phyloP scores from a whole-genome alignment of 139 green algal genomes.

The Edaphochlamys debaryana region DNA sequence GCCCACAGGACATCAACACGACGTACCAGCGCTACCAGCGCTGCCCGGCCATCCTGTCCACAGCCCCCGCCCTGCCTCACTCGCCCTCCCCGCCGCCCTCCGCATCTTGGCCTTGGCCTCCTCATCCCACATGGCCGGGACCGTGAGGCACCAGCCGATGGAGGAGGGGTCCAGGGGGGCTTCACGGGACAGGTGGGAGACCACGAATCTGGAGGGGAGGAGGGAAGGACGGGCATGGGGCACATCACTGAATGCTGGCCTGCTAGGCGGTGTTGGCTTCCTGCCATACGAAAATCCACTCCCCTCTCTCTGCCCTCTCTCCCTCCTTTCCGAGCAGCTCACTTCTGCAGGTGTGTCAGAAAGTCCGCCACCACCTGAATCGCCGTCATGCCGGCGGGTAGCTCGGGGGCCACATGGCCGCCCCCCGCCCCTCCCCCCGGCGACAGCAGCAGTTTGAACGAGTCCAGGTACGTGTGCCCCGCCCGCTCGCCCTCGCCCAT shows the following conservation, averaged over 20 bases:
- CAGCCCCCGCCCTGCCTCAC: background rate
- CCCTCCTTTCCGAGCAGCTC: too few species aligned
- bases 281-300: too few species aligned
- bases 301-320: background rate
- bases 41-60: too few species aligned
- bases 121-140: conserved; percentile 29
- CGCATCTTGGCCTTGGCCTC: conserved; percentile 12
- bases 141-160: conserved; percentile 35
- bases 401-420: background rate
- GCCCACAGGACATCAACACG: background rate
- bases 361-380: background rate
- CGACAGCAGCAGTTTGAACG: conserved; percentile 34
- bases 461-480: conserved; percentile 12
- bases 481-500: background rate
- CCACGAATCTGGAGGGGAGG: background rate
- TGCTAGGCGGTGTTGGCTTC: too few species aligned
- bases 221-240: too few species aligned
- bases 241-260: too few species aligned
- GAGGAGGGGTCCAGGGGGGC: background rate
- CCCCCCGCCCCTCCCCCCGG: background rate
- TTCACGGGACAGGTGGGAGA: background rate
- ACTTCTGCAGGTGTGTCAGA: background rate
- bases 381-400: background rate
- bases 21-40: too few species aligned
- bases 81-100: background rate